A percentile compares a stretch with the other conserved stretches of the same genome.
phyloP scores from a whole-genome alignment of 768 basidiomycete genomes.

The Xanthoconium purpureum region DNA sequence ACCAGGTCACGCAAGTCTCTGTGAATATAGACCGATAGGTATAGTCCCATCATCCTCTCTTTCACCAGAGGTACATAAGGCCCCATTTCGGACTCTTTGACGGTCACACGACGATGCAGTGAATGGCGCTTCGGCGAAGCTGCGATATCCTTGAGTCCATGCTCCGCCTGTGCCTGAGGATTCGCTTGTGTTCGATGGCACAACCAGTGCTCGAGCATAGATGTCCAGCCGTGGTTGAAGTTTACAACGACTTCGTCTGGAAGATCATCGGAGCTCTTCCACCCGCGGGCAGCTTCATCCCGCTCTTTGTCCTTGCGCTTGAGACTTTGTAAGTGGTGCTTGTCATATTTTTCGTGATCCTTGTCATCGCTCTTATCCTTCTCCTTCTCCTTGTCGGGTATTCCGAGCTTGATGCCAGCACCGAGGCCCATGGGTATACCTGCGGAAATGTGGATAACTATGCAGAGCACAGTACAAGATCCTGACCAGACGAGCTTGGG shows the following conservation, averaged over 20 bases:
- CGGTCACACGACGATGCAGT: slow-evolving; percentile 39
- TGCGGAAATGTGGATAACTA: slow-evolving; percentile 24
- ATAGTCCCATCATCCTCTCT: slow-evolving; percentile 89
- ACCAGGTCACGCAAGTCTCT: slow-evolving; percentile 65
- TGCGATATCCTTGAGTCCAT: slow-evolving; percentile 31
- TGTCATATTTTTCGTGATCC: slow-evolving; percentile 30
- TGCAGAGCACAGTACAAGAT: neutral
- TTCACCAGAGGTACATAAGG: slow-evolving; percentile 85
- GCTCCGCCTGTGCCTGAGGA: slow-evolving; percentile 13
- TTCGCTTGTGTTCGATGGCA: slow-evolving; percentile 39
- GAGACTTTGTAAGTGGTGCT: slow-evolving; percentile 9
- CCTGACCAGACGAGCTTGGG: slow-evolving; percentile 67
- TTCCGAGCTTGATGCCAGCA: slow-evolving; percentile 71
- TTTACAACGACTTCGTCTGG: slow-evolving; percentile 32
- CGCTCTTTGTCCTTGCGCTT: slow-evolving; percentile 40
- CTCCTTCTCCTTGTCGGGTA: slow-evolving; percentile 43
- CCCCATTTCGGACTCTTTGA: slow-evolving; percentile 51
- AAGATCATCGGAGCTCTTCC: slow-evolving; percentile 37
- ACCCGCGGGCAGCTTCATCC: slow-evolving; percentile 30
- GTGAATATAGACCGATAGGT: slow-evolving; percentile 73
- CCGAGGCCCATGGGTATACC: slow-evolving; percentile 78
- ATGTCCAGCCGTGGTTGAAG: slow-evolving; percentile 61
- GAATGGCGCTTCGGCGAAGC: slow-evolving; percentile 44
- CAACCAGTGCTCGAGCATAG: slow-evolving; percentile 72
- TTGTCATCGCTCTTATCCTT: slow-evolving; percentile 32